phyloP scores from a whole-genome alignment of 179 eudicot genomes.

The Camellia oleifera region DNA sequence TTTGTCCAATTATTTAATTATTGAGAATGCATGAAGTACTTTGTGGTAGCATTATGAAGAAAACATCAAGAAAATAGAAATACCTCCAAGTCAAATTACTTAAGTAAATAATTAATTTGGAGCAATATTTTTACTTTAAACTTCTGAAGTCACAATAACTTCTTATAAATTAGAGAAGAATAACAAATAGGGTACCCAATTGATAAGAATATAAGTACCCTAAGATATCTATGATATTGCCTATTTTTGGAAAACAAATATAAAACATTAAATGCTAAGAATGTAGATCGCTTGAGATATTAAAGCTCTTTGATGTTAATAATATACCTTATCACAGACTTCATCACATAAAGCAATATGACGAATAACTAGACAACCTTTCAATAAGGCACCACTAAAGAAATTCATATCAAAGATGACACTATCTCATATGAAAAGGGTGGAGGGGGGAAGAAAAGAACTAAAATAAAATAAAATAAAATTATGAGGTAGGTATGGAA shows the following conservation, averaged over 20 bases:
- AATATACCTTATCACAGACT: neutral
- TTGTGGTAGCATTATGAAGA: neutral
- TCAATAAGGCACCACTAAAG: neutral
- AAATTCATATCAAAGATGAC: neutral
- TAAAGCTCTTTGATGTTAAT: slow-evolving; percentile 1
- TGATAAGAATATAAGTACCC: neutral
- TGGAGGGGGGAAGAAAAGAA: too few species aligned
- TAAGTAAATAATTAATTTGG: neutral
- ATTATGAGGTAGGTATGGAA: too few species aligned
- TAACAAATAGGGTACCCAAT: neutral
- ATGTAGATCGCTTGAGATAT: neutral
- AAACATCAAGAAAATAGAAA: neutral
- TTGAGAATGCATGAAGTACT: too few species aligned
- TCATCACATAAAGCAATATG: too few species aligned
- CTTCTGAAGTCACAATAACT: neutral
- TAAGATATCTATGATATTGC: neutral
- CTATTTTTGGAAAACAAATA: too few species aligned
- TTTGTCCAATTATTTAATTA: too few species aligned
- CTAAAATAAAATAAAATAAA: too few species aligned
- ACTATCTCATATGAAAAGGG: neutral
- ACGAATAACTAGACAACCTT: neutral
- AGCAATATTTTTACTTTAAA: neutral
- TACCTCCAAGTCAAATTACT: neutral
- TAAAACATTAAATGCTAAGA: neutral
- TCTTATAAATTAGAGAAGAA: too few species aligned